Conservation (phyloP, 257 asterid species). For the Cynanchum wilfordii region DNA sequence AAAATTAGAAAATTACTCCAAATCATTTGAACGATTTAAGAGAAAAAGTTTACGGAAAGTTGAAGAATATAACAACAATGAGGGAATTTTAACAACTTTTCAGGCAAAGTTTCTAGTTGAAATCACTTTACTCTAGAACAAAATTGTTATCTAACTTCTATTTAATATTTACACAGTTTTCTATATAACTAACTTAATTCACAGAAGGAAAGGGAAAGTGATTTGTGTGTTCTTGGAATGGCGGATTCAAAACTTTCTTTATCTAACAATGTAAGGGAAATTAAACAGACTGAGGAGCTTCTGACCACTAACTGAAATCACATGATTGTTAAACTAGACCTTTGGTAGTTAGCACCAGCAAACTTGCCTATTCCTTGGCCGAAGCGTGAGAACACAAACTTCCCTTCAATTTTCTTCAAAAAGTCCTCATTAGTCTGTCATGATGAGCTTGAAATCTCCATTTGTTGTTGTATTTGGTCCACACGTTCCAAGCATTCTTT, state of each 20-base stretch:
- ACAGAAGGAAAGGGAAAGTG: background rate
- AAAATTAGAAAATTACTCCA: background rate
- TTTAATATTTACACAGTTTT: background rate
- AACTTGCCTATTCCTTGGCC: slow-evolving; percentile 12
- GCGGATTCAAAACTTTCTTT: background rate
- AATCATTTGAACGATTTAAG: background rate
- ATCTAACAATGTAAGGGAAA: background rate
- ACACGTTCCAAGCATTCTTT: slow-evolving; percentile 6
- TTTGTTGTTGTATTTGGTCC: slow-evolving; percentile 12
- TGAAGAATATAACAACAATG: background rate
- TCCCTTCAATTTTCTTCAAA: slow-evolving; percentile 32
- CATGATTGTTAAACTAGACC: slow-evolving; percentile 1
- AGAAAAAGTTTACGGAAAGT: background rate
- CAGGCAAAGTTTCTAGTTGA: background rate
- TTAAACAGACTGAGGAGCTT: background rate
- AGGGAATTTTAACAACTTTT: background rate
- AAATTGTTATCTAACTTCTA: slow-evolving; percentile 1
- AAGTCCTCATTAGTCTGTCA: slow-evolving; percentile 17
- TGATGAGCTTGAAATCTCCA: slow-evolving; percentile 12
- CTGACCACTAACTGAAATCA: background rate
- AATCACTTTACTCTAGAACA: background rate
- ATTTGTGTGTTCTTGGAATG: background rate
- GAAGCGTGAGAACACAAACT: background rate
- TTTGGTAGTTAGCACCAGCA: slow-evolving; percentile 5
- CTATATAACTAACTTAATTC: background rate